These are phyloP conservation scores for Populus pruinosa DNA, from an alignment of 345 rosid species.

Conservation along the genomic window DNA sequence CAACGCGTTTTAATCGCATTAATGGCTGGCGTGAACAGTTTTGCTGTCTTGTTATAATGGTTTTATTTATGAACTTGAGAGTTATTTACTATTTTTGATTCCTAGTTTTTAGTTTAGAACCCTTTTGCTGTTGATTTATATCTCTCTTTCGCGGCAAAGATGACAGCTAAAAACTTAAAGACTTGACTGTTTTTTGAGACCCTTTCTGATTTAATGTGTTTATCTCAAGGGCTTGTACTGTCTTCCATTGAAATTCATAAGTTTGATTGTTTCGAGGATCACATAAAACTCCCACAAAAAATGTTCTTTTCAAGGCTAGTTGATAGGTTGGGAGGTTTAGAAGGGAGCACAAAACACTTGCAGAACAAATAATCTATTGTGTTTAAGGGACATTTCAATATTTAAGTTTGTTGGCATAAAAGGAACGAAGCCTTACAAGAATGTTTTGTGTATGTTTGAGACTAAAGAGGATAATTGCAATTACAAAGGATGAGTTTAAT, in stretches of 20 bases:
- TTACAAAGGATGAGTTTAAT: too few species aligned
- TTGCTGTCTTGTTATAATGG: neutral
- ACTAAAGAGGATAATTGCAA: too few species aligned
- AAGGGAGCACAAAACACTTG: too few species aligned
- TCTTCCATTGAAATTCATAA: neutral
- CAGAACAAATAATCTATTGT: too few species aligned
- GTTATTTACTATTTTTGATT: neutral
- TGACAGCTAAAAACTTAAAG: neutral
- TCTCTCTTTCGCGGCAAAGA: neutral
- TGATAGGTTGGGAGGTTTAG: too few species aligned
- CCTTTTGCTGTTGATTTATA: neutral
- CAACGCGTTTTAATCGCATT: constrained; percentile 28
- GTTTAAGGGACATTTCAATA: too few species aligned
- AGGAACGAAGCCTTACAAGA: too few species aligned
- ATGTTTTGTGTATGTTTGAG: too few species aligned
- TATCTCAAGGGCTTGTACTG: neutral
- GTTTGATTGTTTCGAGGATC: too few species aligned
- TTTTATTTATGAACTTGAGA: neutral
- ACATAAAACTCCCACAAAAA: too few species aligned
- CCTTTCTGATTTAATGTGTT: neutral
- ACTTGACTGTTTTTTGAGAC: constrained; percentile 7
- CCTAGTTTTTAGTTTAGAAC: neutral
- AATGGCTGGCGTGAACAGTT: constrained; percentile 24
- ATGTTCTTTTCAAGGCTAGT: too few species aligned
- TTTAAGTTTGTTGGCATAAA: too few species aligned